A percentile compares a stretch with the other conserved stretches of the same genome.
phyloP scores from a whole-genome alignment of 2,329 filamentous ascomycete genomes.

The Mollisia scopiformis region DNA sequence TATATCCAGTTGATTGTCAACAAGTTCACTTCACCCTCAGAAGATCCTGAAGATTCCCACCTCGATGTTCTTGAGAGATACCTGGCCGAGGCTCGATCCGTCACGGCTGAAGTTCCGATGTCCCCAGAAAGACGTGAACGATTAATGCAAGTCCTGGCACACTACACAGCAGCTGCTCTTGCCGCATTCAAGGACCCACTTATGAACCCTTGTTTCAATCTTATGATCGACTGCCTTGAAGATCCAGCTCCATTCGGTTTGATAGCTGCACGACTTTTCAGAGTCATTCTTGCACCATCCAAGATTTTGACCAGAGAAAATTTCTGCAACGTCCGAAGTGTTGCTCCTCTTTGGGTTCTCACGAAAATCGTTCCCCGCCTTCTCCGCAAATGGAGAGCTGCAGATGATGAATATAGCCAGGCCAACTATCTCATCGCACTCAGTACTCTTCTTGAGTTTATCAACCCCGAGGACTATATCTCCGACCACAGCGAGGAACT shows the following conservation, averaged over 20 bases:
- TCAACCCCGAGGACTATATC: conserved; percentile 19
- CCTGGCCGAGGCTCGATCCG: not conserved
- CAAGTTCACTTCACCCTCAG: conserved; percentile 31
- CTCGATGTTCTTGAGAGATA: conserved; percentile 22
- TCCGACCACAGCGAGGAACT: conserved; percentile 22
- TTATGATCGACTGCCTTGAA: conserved; percentile 29
- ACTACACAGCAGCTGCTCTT: conserved; percentile 32
- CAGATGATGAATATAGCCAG: conserved; percentile 14
- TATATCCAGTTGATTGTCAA: conserved; percentile 35
- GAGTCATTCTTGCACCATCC: conserved; percentile 31
- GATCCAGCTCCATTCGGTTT: conserved; percentile 13
- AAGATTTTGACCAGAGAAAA: conserved; percentile 33
- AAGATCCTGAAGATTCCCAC: not conserved
- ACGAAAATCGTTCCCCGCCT: conserved; percentile 19
- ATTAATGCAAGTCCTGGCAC: conserved; percentile 31
- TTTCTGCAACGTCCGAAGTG: conserved; percentile 31
- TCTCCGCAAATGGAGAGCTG: conserved; percentile 20
- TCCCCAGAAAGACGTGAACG: conserved; percentile 2
- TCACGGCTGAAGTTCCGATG: not conserved
- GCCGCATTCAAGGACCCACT: conserved; percentile 25
- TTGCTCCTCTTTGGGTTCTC: conserved; percentile 31
- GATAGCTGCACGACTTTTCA: conserved; percentile 32
- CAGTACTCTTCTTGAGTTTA: conserved; percentile 29
- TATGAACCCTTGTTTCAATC: conserved; percentile 18
- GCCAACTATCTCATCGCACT: conserved; percentile 34